A percentile compares a stretch with the other conserved stretches of the same genome.
phyloP scores from a whole-genome alignment of 2,329 filamentous ascomycete genomes.

The Beauveria caledonica region DNA sequence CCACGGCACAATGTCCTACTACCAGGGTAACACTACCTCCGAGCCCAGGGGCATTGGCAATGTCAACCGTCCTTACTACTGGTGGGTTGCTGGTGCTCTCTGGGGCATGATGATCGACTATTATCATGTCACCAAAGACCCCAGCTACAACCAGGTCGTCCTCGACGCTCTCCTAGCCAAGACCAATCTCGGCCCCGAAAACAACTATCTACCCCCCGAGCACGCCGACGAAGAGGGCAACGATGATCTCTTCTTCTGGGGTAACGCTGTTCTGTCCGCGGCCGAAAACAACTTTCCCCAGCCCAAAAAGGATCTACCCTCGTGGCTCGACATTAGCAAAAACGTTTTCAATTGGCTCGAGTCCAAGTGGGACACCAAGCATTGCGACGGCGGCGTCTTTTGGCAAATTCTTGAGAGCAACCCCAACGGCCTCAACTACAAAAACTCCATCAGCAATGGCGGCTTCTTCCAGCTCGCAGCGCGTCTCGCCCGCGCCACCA shows the following conservation, averaged over 20 bases:
- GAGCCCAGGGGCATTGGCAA: slow-evolving; percentile 44
- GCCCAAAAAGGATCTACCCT: slow-evolving; percentile 39
- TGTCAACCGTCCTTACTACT: slow-evolving; percentile 59
- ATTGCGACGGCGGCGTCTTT: slow-evolving; percentile 60
- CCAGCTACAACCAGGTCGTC: slow-evolving; percentile 51
- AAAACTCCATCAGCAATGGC: slow-evolving; percentile 67
- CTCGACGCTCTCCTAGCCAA: slow-evolving; percentile 50
- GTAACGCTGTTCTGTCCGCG: slow-evolving; percentile 54
- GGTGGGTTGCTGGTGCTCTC: slow-evolving; percentile 58
- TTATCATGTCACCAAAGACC: slow-evolving; percentile 56
- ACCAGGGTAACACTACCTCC: slow-evolving; percentile 45
- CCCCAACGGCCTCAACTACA: slow-evolving; percentile 62
- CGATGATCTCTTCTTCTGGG: slow-evolving; percentile 63
- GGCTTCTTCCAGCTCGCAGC: slow-evolving; percentile 77
- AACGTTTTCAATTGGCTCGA: slow-evolving; percentile 62
- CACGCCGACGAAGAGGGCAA: slow-evolving; percentile 55
- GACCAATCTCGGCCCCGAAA: slow-evolving; percentile 44
- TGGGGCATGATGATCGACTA: slow-evolving; percentile 65
- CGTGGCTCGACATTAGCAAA: slow-evolving; percentile 53
- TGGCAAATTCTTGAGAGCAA: slow-evolving; percentile 73
- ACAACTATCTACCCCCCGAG: slow-evolving; percentile 51
- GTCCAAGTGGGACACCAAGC: slow-evolving; percentile 55
- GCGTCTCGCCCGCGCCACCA: slow-evolving; percentile 61
- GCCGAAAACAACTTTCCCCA: slow-evolving; percentile 54
- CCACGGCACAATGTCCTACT: slow-evolving; percentile 54